Conservation (phyloP, 495 filamentous ascomycete genomes). For the Xylaria acuta region DNA sequence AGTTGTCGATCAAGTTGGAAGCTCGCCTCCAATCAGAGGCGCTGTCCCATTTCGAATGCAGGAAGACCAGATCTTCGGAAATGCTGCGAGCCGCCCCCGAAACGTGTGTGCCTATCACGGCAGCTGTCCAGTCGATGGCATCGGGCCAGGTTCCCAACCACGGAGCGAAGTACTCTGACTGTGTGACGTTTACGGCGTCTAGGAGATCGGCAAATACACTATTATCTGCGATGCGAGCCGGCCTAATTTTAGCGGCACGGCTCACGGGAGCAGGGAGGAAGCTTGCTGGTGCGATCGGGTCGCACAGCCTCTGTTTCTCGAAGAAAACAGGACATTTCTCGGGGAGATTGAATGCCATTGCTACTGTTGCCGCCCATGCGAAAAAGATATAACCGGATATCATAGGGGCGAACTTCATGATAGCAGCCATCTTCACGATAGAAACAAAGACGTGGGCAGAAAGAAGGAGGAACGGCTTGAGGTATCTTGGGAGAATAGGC, state of each 20-base stretch:
- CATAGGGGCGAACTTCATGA: background rate
- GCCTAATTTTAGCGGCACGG: background rate
- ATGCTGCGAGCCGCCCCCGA: conserved; percentile 71
- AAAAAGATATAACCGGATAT: background rate
- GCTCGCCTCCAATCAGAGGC: conserved; percentile 51
- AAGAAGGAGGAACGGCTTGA: background rate
- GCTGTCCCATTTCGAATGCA: conserved; percentile 26
- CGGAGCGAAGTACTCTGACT: conserved; percentile 75
- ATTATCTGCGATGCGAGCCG: conserved; percentile 29
- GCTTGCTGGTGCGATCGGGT: conserved; percentile 36
- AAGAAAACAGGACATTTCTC: conserved; percentile 38
- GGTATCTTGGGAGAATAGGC: background rate
- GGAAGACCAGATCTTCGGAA: conserved; percentile 48
- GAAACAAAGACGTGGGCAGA: background rate
- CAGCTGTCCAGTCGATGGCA: conserved; percentile 93
- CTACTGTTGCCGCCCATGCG: background rate
- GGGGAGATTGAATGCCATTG: conserved; percentile 1
- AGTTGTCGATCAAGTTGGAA: conserved; percentile 81
- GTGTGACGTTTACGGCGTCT: conserved; percentile 73
- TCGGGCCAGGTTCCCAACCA: conserved; percentile 84
- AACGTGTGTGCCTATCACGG: conserved; percentile 83
- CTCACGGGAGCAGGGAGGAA: conserved; percentile 33
- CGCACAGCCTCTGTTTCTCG: conserved; percentile 27
- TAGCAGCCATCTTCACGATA: background rate
- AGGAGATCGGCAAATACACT: conserved; percentile 54